Evolutionary conservation across 371 early-diverging fungal genomes (phyloP).

Genomic region (Mortierella sp.): DNA sequence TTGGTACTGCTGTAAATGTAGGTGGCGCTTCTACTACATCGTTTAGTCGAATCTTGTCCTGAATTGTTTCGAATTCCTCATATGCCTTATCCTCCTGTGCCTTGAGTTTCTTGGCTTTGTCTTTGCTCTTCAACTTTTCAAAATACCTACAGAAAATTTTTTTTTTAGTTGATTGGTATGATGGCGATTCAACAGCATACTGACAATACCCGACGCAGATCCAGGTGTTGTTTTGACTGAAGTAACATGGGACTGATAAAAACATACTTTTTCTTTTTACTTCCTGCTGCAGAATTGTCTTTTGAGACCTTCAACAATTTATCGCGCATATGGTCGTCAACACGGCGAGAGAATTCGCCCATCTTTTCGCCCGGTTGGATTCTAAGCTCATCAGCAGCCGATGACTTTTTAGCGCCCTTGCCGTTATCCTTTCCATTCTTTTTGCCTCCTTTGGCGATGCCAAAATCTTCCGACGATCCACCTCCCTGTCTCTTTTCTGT

Average conservation of each 20-base stretch:
- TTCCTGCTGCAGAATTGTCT: slow-evolving; percentile 31
- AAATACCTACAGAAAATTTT: slow-evolving; percentile 29
- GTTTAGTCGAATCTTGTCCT: slow-evolving; percentile 45
- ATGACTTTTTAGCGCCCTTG: slow-evolving; percentile 14
- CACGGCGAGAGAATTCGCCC: slow-evolving; percentile 51
- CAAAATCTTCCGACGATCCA: slow-evolving; percentile 24
- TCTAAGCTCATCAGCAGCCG: slow-evolving; percentile 31
- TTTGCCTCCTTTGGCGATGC: background rate
- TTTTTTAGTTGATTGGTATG: background rate
- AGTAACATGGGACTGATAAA: background rate
- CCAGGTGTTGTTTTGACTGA: no score
- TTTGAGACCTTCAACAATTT: slow-evolving; percentile 38
- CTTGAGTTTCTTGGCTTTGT: slow-evolving; percentile 48
- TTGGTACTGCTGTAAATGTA: slow-evolving; percentile 41
- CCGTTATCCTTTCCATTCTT: slow-evolving; percentile 11
- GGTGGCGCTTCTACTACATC: slow-evolving; percentile 54
- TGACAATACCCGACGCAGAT: no score
- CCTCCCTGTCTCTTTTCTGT: slow-evolving; percentile 18
- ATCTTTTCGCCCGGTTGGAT: slow-evolving; percentile 50
- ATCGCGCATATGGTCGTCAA: slow-evolving; percentile 54
- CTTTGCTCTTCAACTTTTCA: slow-evolving; percentile 55
- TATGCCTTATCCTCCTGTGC: slow-evolving; percentile 51
- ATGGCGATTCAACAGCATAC: background rate
- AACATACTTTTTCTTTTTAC: slow-evolving; percentile 56
- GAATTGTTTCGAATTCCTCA: slow-evolving; percentile 46